phyloP scores from a whole-genome alignment of 345 rosid genomes.

The Linum lewisii region DNA sequence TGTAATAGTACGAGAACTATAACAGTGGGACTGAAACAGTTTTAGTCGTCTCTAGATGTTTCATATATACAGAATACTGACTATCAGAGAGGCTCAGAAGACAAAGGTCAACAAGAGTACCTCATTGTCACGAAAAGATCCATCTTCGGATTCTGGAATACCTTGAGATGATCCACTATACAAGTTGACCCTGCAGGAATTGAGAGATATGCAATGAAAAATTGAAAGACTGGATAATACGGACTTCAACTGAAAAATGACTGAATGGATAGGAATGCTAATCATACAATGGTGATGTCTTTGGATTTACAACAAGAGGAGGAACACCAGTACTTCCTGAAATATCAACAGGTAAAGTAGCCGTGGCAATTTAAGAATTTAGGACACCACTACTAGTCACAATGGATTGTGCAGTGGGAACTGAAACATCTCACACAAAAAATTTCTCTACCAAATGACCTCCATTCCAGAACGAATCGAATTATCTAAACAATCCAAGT shows the following conservation, averaged over 20 bases:
- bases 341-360: conserved; percentile 29
- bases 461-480: too few relatives aligned
- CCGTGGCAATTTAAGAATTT: conserved; percentile 13
- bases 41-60: background rate
- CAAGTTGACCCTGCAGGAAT: conserved; percentile 26
- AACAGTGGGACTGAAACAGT: background rate
- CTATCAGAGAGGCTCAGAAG: conserved; percentile 7
- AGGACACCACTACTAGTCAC: conserved; percentile 23
- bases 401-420: conserved; percentile 29
- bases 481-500: too few relatives aligned
- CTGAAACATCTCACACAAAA: conserved; percentile 8
- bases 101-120: conserved; percentile 24
- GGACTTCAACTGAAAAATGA: background rate
- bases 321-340: conserved; percentile 27
- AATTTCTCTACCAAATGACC: background rate
- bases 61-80: background rate
- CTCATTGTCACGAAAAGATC: conserved; percentile 45
- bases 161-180: conserved; percentile 37
- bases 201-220: conserved; percentile 6
- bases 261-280: conserved; percentile 9
- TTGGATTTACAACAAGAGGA: conserved; percentile 28
- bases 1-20: too few relatives aligned
- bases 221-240: background rate
- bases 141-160: conserved; percentile 31
- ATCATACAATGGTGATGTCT: conserved; percentile 40